phyloP scores from a whole-genome alignment of 495 filamentous ascomycete species.

The Amphirosellinia nigrospora region DNA sequence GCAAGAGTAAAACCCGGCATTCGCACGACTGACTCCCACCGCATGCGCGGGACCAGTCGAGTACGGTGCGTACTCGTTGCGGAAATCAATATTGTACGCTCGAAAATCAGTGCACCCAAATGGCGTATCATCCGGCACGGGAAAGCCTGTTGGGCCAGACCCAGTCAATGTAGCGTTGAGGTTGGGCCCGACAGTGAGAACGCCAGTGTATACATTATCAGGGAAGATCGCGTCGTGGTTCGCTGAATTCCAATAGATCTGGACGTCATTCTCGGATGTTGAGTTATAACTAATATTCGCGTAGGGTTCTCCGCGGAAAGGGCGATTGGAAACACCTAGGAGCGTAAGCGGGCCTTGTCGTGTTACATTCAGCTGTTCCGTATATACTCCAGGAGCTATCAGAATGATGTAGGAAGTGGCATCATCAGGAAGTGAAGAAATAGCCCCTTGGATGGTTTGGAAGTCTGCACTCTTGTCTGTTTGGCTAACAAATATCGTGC shows the following conservation, averaged over 20 bases:
- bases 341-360: slow-evolving; percentile 61
- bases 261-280: slow-evolving; percentile 32
- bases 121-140: slow-evolving; percentile 61
- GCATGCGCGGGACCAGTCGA: slow-evolving; percentile 61
- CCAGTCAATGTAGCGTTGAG: slow-evolving; percentile 63
- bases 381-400: slow-evolving; percentile 60
- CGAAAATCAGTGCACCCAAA: slow-evolving; percentile 64
- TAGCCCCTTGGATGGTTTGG: slow-evolving; percentile 57
- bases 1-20: slow-evolving; percentile 65
- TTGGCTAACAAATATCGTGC: slow-evolving; percentile 56
- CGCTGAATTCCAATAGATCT: slow-evolving; percentile 43
- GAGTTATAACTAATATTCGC: slow-evolving; percentile 51
- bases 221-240: slow-evolving; percentile 51
- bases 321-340: slow-evolving; percentile 56
- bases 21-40: slow-evolving; percentile 60
- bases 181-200: slow-evolving; percentile 62
- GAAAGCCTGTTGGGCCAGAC: slow-evolving; percentile 60
- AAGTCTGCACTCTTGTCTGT: slow-evolving; percentile 46
- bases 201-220: slow-evolving; percentile 64
- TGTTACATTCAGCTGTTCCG: slow-evolving; percentile 66
- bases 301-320: slow-evolving; percentile 53
- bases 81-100: slow-evolving; percentile 65
- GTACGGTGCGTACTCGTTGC: slow-evolving; percentile 60
- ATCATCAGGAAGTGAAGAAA: slow-evolving; percentile 60
- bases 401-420: slow-evolving; percentile 58